These are phyloP conservation scores for Sporothrix sp. DNA, from an alignment of 2,329 filamentous ascomycete genomes.

Conservation along the genomic window DNA sequence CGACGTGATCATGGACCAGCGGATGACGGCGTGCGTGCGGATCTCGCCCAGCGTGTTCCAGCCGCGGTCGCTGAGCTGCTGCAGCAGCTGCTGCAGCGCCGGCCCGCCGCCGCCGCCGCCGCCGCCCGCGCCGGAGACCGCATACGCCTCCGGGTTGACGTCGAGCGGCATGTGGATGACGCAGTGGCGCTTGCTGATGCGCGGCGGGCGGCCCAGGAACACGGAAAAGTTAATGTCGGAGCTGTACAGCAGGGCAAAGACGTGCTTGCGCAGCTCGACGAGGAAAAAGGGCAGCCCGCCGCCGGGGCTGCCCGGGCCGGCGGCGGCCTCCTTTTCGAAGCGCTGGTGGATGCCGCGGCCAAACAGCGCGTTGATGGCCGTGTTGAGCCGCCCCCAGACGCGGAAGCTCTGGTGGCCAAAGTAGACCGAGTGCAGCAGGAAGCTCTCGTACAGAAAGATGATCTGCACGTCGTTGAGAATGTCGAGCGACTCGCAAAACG, in stretches of 20 bases:
- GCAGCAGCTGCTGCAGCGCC: slow-evolving; percentile 22
- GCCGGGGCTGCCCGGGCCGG: too few relatives aligned
- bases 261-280: slow-evolving; percentile 11
- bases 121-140: slow-evolving; percentile 26
- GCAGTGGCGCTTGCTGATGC: slow-evolving; percentile 42
- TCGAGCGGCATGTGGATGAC: slow-evolving; percentile 45
- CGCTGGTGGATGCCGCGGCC: slow-evolving; percentile 10
- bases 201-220: slow-evolving; percentile 46
- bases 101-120: too few relatives aligned
- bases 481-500: slow-evolving; percentile 10
- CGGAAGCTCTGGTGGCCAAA: slow-evolving; percentile 11
- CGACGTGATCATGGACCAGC: slow-evolving; percentile 11
- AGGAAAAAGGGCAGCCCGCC: slow-evolving; percentile 8
- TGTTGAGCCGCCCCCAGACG: slow-evolving; percentile 6
- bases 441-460: slow-evolving; percentile 12
- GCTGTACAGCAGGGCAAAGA: slow-evolving; percentile 9
- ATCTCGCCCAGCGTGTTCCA: slow-evolving; percentile 38
- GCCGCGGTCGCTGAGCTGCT: slow-evolving; percentile 36
- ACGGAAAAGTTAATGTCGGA: slow-evolving; percentile 41
- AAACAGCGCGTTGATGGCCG: slow-evolving; percentile 10
- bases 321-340: background rate
- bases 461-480: slow-evolving; percentile 11
- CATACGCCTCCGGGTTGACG: slow-evolving; percentile 24
- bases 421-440: slow-evolving; percentile 10
- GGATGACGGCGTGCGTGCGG: slow-evolving; percentile 19